Evolutionary conservation across 2,329 filamentous ascomycete genomes (phyloP).

Genomic region (Graphiopsis chlorocephala): DNA sequence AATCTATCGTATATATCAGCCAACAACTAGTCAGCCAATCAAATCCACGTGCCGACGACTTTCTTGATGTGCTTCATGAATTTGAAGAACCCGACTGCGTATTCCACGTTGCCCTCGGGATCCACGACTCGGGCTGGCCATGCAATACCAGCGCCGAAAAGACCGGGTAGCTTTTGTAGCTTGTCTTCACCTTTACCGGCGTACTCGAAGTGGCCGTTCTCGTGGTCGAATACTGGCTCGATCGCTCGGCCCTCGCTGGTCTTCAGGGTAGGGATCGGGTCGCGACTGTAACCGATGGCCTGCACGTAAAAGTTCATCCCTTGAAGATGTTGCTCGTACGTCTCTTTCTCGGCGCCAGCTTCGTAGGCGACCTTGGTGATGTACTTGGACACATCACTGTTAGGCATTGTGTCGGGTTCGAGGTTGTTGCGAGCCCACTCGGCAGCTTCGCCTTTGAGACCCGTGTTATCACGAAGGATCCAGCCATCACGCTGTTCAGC

Average conservation of each 20-base stretch:
- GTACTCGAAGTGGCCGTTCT: constrained; percentile 35
- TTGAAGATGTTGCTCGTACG: constrained; percentile 48
- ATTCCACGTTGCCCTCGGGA: constrained; percentile 60
- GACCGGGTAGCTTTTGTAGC: constrained; percentile 43
- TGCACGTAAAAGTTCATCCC: constrained; percentile 55
- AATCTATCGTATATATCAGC: not conserved
- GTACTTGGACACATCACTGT: constrained; percentile 47
- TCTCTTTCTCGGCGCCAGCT: constrained; percentile 49
- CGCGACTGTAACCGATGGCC: constrained; percentile 57
- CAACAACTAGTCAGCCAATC: not conserved
- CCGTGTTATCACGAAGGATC: constrained; percentile 65
- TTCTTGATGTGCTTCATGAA: constrained; percentile 63
- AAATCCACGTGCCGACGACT: constrained; percentile 53
- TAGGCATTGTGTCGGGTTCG: constrained; percentile 49
- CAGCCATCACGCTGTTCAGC: constrained; percentile 61
- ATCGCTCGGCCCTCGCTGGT: constrained; percentile 33
- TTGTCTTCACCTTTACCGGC: constrained; percentile 17
- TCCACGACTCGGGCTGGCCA: constrained; percentile 61
- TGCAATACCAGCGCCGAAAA: constrained; percentile 63
- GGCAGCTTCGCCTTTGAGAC: constrained; percentile 61
- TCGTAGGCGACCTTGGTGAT: constrained; percentile 39
- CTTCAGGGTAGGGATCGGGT: constrained; percentile 50
- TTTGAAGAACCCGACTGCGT: constrained; percentile 62
- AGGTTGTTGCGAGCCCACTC: constrained; percentile 59
- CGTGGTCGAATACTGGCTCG: constrained; percentile 45